phyloP scores from a whole-genome alignment of 2,329 filamentous ascomycete genomes.

The Aspergillus fumigatiaffinis region DNA sequence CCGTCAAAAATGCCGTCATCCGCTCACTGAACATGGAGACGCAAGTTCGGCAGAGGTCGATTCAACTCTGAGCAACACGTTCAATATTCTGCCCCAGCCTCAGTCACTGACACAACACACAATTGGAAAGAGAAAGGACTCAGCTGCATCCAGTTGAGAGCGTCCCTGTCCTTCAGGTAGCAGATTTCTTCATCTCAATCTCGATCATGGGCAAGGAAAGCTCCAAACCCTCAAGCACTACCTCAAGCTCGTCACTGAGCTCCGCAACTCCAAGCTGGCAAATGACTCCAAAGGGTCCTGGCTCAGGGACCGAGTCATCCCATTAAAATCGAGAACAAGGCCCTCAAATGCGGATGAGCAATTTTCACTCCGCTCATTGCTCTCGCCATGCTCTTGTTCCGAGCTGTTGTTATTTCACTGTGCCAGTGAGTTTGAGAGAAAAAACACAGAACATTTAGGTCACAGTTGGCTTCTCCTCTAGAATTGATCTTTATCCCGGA shows the following conservation, averaged over 20 bases:
- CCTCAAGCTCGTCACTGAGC: neutral
- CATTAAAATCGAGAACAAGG: neutral
- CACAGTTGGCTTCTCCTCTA: too few species aligned
- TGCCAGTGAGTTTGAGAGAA: too few species aligned
- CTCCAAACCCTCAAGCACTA: neutral
- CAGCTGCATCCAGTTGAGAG: too few species aligned
- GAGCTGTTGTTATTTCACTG: neutral
- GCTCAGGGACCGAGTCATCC: neutral
- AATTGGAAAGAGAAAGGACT: too few species aligned
- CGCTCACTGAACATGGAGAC: constrained; percentile 2
- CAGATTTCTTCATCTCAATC: neutral
- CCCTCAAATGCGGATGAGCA: neutral
- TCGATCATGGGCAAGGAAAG: neutral
- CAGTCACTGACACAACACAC: too few species aligned
- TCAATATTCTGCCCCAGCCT: too few species aligned
- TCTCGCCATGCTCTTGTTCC: neutral
- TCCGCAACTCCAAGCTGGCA: neutral
- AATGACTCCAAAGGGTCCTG: neutral
- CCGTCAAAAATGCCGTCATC: constrained; percentile 1
- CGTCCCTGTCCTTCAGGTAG: neutral
- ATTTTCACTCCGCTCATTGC: neutral
- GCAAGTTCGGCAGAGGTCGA: neutral
- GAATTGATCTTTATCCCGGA: too few species aligned
- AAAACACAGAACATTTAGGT: too few species aligned
- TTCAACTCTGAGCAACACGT: neutral